These are phyloP conservation scores for Passalora sequoiae DNA, from an alignment of 2,329 filamentous ascomycete genomes.

Conservation along the genomic window DNA sequence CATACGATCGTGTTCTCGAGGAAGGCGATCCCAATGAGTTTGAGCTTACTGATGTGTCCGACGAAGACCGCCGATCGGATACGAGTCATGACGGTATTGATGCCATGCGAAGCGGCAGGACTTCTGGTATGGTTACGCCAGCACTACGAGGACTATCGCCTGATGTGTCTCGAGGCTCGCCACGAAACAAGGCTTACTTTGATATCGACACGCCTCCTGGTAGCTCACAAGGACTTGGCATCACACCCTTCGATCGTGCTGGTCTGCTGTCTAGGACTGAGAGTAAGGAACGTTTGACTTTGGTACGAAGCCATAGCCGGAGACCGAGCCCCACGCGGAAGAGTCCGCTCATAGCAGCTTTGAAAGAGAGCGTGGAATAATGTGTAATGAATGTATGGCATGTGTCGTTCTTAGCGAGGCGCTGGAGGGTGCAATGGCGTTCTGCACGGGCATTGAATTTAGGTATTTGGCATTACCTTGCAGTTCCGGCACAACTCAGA, in stretches of 20 bases:
- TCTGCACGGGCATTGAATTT: neutral
- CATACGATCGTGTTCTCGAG: constrained; percentile 81
- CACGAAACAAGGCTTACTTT: constrained; percentile 37
- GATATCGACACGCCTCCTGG: constrained; percentile 36
- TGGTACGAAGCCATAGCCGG: constrained; percentile 46
- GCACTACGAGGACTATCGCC: constrained; percentile 29
- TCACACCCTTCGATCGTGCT: constrained; percentile 53
- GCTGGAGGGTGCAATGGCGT: constrained; percentile 1
- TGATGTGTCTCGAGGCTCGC: constrained; percentile 26
- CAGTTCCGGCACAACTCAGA: too few relatives aligned
- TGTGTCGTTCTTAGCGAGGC: neutral
- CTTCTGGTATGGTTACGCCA: constrained; percentile 65
- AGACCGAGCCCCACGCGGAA: constrained; percentile 47
- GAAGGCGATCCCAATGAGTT: constrained; percentile 70
- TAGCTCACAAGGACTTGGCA: constrained; percentile 23
- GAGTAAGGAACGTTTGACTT: constrained; percentile 70
- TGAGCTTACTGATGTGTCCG: constrained; percentile 66
- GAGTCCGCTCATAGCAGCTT: constrained; percentile 34
- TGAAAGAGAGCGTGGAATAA: constrained; percentile 34
- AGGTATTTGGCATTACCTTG: too few relatives aligned
- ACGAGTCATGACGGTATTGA: constrained; percentile 29
- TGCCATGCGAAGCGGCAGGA: constrained; percentile 48
- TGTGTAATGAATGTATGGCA: constrained; percentile 8
- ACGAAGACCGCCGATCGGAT: constrained; percentile 41
- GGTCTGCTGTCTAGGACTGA: constrained; percentile 79